Percentiles rank a stretch among this genome's conserved stretches.
These are phyloP conservation scores for Fistulinella prunicolor DNA, from an alignment of 768 basidiomycete genomes.

Conservation along the genomic window DNA sequence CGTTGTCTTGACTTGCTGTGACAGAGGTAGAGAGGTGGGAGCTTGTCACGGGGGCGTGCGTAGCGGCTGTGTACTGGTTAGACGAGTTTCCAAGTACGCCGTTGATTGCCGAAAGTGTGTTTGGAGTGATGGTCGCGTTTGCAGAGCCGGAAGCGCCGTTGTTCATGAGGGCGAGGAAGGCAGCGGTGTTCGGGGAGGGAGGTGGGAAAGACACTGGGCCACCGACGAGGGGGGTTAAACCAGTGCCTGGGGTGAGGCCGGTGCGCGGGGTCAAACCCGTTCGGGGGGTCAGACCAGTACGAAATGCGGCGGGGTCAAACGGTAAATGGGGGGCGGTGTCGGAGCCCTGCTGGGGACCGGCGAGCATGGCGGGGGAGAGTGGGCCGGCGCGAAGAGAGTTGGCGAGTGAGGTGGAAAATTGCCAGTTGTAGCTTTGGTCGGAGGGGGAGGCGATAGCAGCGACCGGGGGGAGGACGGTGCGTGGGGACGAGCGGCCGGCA, in stretches of 20 bases:
- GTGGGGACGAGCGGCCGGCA: constrained; percentile 39
- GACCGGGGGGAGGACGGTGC: constrained; percentile 80
- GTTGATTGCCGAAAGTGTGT: constrained; percentile 59
- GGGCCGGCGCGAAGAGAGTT: constrained; percentile 91
- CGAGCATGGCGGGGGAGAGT: constrained; percentile 93
- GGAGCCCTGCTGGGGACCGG: constrained; percentile 66
- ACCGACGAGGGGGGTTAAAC: constrained; percentile 77
- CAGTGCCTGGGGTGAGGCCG: constrained; percentile 72
- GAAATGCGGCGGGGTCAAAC: constrained; percentile 73
- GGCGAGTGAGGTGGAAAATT: constrained; percentile 54
- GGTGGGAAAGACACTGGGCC: constrained; percentile 78
- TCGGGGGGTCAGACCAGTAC: constrained; percentile 84
- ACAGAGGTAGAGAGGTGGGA: constrained; percentile 36
- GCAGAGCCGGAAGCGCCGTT: constrained; percentile 39
- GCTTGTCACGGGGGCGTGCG: constrained; percentile 33
- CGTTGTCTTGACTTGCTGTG: constrained; percentile 34
- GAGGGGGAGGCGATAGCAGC: constrained; percentile 66
- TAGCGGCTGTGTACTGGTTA: constrained; percentile 24
- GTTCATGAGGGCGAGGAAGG: constrained; percentile 90
- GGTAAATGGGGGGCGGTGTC: constrained; percentile 36
- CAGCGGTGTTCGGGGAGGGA: constrained; percentile 84
- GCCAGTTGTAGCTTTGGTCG: constrained; percentile 54
- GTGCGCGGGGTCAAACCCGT: constrained; percentile 87
- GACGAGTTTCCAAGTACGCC: constrained; percentile 58
- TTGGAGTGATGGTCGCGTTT: constrained; percentile 56